Evolutionary conservation across 2,329 filamentous ascomycete genomes (phyloP), one percentile per base, ranked within the genome.

Genomic region (Nemania abortiva): DNA sequence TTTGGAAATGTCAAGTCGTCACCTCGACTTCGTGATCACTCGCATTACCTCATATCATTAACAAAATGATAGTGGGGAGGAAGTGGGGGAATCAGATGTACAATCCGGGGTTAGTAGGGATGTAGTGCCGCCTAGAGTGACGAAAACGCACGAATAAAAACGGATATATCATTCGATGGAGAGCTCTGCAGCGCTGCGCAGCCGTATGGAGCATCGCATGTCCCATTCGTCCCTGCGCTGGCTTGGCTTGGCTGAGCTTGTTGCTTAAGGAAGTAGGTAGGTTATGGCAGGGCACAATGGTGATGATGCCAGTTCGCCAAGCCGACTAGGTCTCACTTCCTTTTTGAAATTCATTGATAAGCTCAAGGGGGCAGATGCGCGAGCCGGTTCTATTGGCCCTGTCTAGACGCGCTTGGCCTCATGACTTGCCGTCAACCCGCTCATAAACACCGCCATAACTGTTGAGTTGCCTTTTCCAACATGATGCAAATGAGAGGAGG

Each of bases 311-410:
- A 58, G 11, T 27, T 56, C 34, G 66, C 63, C 66, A 66, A 69
- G 66, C 39, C 27, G 27, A 42, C n/a, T 45, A 11, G 56, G 54
- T 49, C 58, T 56, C 29, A n/a, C 13, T 18, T 31, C 58, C 22
- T n/a, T 68, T 64, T 57, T 70, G 50, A 29, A 67, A 66, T 55
- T 53, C 56, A 65, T 65, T 69, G 63, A 69, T 69, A 66, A 69
- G 66, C 66, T 52, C 53, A 45, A 63, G n/a, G 52, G 55, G 47
- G 29, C 22, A 50, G 54, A 52, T n/a, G 42, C 34, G 18, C 27
- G 34, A 64, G 47, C 49, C 22, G 11, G 20, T 66, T 63, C 39
- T 56, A 69, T 69, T 69, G 67, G 67, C 54, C 52, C 58, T n/a
- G 22, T 50, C 22, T 29, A 49, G 42, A 24, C 50, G n/a, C 34